Percentiles rank a stretch among this genome's conserved stretches.
Evolutionary conservation across 163 green algal species (phyloP).

Genomic region (Coccomyxa subellipsoidea): DNA sequence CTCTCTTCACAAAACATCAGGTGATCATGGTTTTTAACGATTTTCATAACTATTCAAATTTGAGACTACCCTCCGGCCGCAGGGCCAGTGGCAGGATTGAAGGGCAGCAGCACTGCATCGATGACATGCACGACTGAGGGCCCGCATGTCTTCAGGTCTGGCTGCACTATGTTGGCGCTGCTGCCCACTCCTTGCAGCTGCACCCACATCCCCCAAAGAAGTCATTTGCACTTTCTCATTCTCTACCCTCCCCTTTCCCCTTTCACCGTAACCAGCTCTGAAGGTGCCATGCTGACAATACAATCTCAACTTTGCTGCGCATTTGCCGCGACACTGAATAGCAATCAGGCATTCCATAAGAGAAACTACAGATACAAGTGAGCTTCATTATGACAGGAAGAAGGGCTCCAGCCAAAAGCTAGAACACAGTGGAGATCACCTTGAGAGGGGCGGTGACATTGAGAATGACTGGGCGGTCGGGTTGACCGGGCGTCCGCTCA

Average conservation of each 20-base stretch:
- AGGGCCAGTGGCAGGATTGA: background rate
- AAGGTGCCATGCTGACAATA: too few species aligned
- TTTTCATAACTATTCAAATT: background rate
- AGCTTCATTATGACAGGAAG: background rate
- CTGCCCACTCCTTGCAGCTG: slow-evolving; percentile 11
- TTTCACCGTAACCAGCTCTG: background rate
- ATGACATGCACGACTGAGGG: background rate
- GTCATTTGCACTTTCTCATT: background rate
- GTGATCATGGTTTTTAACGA: background rate
- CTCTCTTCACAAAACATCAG: too few species aligned
- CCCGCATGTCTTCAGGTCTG: slow-evolving; percentile 4
- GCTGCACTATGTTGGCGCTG: background rate
- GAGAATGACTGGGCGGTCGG: background rate
- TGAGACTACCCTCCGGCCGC: background rate
- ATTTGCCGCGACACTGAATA: too few species aligned
- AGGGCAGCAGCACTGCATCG: slow-evolving; percentile 5
- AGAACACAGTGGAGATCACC: background rate
- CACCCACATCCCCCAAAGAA: background rate
- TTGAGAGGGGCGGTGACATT: slow-evolving; percentile 2
- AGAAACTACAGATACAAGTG: background rate
- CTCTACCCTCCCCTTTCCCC: background rate
- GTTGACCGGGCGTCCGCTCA: background rate
- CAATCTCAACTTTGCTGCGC: too few species aligned
- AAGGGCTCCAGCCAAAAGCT: background rate
- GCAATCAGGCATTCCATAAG: too few species aligned